Conservation (phyloP, 2,329 filamentous ascomycete species). For the Samsoniella hepiali region DNA sequence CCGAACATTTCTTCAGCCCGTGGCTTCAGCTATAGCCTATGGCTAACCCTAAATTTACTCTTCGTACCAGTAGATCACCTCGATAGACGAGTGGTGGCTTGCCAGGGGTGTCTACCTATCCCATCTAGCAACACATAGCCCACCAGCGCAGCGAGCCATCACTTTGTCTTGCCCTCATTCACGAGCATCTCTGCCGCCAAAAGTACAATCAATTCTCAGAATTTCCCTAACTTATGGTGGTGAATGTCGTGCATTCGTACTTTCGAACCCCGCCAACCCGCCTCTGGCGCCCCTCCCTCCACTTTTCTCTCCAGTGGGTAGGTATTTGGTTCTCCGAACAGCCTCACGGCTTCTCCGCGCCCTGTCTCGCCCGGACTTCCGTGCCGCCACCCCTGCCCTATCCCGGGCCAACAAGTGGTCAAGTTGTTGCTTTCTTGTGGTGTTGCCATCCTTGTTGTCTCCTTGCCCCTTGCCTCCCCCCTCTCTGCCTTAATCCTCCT, state of each 20-base stretch:
- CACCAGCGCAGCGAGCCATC: too few relatives aligned
- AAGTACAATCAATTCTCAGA: background rate
- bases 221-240: background rate
- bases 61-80: too few relatives aligned
- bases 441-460: background rate
- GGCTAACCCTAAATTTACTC: too few relatives aligned
- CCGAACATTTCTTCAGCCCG: too few relatives aligned
- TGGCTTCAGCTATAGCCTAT: too few relatives aligned
- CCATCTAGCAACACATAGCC: background rate
- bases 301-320: background rate
- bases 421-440: background rate
- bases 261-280: background rate
- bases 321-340: background rate
- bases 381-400: background rate
- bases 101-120: too few relatives aligned
- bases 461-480: background rate
- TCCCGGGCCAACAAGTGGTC: background rate
- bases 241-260: background rate
- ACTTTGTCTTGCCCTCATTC: too few relatives aligned
- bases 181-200: too few relatives aligned
- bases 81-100: too few relatives aligned
- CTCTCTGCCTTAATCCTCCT: conserved; percentile 57
- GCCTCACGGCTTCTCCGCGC: background rate
- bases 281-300: background rate
- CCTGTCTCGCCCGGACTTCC: background rate